Conservation (phyloP, 805 yeast species). For the Lachancea quebecensis region DNA sequence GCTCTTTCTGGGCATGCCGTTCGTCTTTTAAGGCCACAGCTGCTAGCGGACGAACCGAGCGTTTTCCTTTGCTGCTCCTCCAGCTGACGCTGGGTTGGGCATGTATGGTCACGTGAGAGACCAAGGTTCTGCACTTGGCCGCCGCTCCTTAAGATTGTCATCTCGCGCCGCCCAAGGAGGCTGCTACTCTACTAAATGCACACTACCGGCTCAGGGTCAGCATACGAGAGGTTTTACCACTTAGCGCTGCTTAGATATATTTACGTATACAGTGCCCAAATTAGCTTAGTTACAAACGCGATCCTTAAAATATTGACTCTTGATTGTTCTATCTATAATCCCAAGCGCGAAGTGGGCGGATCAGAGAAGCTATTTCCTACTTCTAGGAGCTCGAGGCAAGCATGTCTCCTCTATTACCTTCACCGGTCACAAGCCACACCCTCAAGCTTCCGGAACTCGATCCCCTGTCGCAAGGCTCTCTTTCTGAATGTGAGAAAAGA, state of each 20-base stretch:
- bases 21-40: conserved; percentile 23
- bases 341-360: too few relatives aligned
- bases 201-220: too few relatives aligned
- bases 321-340: too few relatives aligned
- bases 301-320: too few relatives aligned
- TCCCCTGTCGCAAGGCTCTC: conserved; percentile 9
- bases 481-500: conserved; percentile 44
- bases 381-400: not conserved
- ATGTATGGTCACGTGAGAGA: conserved; percentile 11
- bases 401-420: conserved; percentile 61
- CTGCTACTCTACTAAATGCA: too few relatives aligned
- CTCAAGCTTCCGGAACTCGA: conserved; percentile 45
- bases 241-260: too few relatives aligned
- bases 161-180: too few relatives aligned
- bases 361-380: not conserved
- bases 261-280: too few relatives aligned
- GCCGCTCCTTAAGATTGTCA: too few relatives aligned
- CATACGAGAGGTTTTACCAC: too few relatives aligned
- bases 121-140: too few relatives aligned
- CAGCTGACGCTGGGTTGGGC: conserved; percentile 25
- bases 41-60: conserved; percentile 18
- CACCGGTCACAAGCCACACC: conserved; percentile 53
- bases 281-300: too few relatives aligned
- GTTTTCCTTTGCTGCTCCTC: conserved; percentile 24
- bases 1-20: conserved; percentile 23